Evolutionary conservation across 208 protist species (phyloP).

Genomic region (Giardia duodenalis): DNA sequence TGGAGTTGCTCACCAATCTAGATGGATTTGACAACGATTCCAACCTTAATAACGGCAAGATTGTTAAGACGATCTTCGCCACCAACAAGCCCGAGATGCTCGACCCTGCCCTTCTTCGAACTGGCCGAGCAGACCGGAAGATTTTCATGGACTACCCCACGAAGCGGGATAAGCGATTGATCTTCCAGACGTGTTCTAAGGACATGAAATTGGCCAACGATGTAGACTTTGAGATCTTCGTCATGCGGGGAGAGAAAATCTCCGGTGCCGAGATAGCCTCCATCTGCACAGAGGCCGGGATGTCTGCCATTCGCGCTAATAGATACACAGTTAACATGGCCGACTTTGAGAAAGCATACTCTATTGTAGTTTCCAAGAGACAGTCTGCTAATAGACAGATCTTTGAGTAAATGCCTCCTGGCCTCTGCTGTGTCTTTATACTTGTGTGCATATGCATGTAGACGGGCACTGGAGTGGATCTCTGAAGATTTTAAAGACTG

Average conservation of each 20-base stretch:
- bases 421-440: too few species aligned
- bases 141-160: constrained; percentile 35
- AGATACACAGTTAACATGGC: not conserved
- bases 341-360: constrained; percentile 28
- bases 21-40: constrained; percentile 91
- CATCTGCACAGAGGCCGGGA: constrained; percentile 38
- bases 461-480: too few species aligned
- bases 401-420: too few species aligned
- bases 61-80: constrained; percentile 86
- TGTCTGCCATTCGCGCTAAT: constrained; percentile 33
- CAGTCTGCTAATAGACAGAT: too few species aligned
- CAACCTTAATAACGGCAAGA: not conserved
- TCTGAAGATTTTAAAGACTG: too few species aligned
- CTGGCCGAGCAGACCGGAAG: constrained; percentile 46
- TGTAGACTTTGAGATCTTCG: constrained; percentile 35
- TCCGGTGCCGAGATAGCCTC: constrained; percentile 38
- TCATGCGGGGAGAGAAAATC: constrained; percentile 25
- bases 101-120: constrained; percentile 90
- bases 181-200: constrained; percentile 34
- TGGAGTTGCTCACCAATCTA: constrained; percentile 63
- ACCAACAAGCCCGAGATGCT: constrained; percentile 99
- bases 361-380: constrained; percentile 23
- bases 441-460: too few species aligned
- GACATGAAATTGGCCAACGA: constrained; percentile 28
- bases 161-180: constrained; percentile 22